Base-by-base conservation (phyloP, 2,329 filamentous ascomycete species). In the Aspergillus niger region DNA sequence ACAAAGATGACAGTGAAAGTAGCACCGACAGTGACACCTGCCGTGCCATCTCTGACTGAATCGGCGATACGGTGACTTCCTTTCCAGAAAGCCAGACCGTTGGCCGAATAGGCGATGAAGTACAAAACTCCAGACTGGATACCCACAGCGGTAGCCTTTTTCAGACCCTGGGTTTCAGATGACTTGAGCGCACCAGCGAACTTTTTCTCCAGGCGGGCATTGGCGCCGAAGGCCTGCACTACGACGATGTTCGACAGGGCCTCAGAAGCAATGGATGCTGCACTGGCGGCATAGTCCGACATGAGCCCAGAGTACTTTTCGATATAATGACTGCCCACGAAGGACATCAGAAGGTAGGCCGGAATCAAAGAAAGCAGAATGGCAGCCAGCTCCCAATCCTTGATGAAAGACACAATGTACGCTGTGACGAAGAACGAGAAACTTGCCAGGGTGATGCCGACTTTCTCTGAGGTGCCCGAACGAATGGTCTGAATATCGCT, bases 391-490 rank as follows among this genome's bases (percentile, higher is more conserved):
- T 80, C 80, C 15, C 83, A 79, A 65, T 89, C 81, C 67, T 88
- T 86, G 70, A 86, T 83, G 64, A 91, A 91, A 1, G 87, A 86
- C 15, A 91, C 84, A 4, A 87, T 79, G 63, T 89, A 90, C 3
- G 87, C 85, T 0, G 88, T 86, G 56, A 89, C 70, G 69, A 90
- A 90, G 72, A 89, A 91, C 2, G 86, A 85, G 8, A 85, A 72
- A 54, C 83, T 86, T 24, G 83, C 81, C 4, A 91, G 79, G 64
- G 84, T 83, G 36, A 89, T 84, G 55, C 88, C 88, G 15, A 89
- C 87, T 71, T 91, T 91, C 73, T 91, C 89, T 1, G 85, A 87
- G 0, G 88, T 89, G 13, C 89, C 89, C 0, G 83, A 82, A 67
- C 89, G 88, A 55, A 91, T 85, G 1, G 85, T 83, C 60, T 87